Conservation (phyloP, 169 alveolate genomes). For the Prorocentrum cordatum region DNA sequence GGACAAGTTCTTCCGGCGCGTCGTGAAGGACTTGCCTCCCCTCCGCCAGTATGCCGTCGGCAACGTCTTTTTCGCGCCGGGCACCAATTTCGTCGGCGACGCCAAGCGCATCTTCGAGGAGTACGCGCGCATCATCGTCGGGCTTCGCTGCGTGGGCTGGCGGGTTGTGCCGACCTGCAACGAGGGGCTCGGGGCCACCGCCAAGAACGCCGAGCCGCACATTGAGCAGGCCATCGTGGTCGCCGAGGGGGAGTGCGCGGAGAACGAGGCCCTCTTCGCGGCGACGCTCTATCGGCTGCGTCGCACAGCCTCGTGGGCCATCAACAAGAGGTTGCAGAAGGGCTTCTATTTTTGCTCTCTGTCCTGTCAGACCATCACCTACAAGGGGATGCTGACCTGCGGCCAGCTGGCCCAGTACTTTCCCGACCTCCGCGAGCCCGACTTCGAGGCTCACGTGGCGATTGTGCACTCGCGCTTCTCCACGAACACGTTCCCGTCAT, state of each 20-base stretch:
- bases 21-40: conserved; percentile 35
- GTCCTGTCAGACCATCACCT: conserved; percentile 19
- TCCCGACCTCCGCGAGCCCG: conserved; percentile 31
- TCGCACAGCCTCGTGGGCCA: not conserved
- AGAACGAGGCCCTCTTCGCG: not conserved
- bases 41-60: conserved; percentile 52
- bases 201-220: conserved; percentile 32
- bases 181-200: not conserved
- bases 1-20: conserved; percentile 57
- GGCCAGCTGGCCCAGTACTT: conserved; percentile 24
- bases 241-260: not conserved
- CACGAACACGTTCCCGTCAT: conserved; percentile 71
- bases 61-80: conserved; percentile 7
- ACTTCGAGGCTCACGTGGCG: conserved; percentile 58
- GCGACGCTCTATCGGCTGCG: not conserved
- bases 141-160: not conserved
- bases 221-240: conserved; percentile 50
- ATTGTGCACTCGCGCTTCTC: conserved; percentile 70
- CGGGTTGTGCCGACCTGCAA: not conserved
- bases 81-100: not conserved
- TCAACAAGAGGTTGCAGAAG: not conserved
- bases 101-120: not conserved
- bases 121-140: not conserved
- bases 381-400: conserved; percentile 64
- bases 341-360: not conserved